Conservation (phyloP, 192 early-diverging fungal species). For the Coemansia guatemalensis region DNA sequence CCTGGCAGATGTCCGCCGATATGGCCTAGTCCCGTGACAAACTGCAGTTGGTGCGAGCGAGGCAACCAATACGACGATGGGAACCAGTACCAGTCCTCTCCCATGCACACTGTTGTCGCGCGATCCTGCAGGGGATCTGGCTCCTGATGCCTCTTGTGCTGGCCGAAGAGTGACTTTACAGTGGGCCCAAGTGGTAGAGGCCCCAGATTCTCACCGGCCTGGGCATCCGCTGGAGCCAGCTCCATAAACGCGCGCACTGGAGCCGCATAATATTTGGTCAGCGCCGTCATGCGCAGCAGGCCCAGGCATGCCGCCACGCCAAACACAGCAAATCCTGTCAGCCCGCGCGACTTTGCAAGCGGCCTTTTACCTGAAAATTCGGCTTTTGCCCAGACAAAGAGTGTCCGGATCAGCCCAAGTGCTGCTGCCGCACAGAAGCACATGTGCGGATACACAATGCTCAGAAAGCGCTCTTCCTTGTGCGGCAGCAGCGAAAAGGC, state of each 20-base stretch:
- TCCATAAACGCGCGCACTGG: constrained; percentile 64
- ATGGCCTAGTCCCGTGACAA: constrained; percentile 55
- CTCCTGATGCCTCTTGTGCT: background rate
- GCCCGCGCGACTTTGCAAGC: background rate
- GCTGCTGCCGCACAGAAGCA: constrained; percentile 74
- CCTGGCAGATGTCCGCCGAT: constrained; percentile 78
- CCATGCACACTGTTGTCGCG: constrained; percentile 69
- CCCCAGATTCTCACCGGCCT: background rate
- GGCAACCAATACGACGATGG: constrained; percentile 92
- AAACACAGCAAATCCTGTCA: constrained; percentile 43
- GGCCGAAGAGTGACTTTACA: constrained; percentile 10
- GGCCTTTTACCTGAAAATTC: constrained; percentile 4
- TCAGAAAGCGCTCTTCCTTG: constrained; percentile 97
- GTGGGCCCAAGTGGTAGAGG: constrained; percentile 30
- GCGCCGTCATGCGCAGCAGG: constrained; percentile 67
- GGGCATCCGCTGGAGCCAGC: constrained; percentile 24
- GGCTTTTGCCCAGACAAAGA: constrained; percentile 23
- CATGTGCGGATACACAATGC: constrained; percentile 85
- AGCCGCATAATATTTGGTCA: constrained; percentile 72
- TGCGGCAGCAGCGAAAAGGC: constrained; percentile 89
- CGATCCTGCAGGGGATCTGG: background rate
- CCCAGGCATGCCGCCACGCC: constrained; percentile 56
- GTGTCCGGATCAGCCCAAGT: constrained; percentile 57
- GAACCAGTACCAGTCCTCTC: constrained; percentile 95
- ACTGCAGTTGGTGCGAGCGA: constrained; percentile 62